Evolutionary conservation across 352 stramenopile species (phyloP).

Genomic region (Phytophthora citrophthora): DNA sequence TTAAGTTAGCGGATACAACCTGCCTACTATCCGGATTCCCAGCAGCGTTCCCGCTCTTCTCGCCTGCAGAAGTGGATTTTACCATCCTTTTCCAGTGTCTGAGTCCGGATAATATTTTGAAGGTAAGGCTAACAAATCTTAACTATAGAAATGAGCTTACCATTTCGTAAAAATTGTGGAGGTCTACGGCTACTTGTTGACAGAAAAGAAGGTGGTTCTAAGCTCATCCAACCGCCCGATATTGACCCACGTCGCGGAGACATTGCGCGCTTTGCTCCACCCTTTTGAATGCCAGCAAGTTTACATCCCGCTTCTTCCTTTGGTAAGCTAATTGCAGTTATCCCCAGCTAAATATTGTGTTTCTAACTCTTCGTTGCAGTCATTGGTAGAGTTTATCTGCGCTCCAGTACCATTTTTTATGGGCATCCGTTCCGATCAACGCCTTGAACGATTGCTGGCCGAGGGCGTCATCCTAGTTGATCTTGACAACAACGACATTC

Average conservation of each 20-base stretch:
- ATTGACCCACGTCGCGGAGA: conserved; percentile 70
- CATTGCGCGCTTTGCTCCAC: conserved; percentile 60
- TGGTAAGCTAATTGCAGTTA: conserved; percentile 37
- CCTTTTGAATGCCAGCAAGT: conserved; percentile 79
- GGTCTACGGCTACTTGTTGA: conserved; percentile 63
- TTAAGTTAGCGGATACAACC: conserved; percentile 44
- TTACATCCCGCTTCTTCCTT: conserved; percentile 74
- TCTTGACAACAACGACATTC: conserved; percentile 71
- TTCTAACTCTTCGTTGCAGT: conserved; percentile 29
- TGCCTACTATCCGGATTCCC: conserved; percentile 44
- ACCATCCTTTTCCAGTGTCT: conserved; percentile 75
- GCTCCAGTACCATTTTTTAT: conserved; percentile 84
- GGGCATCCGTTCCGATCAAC: conserved; percentile 56
- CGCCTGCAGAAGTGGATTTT: conserved; percentile 69
- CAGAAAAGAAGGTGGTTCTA: conserved; percentile 76
- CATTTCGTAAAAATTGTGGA: conserved; percentile 16
- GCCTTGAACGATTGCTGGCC: conserved; percentile 41
- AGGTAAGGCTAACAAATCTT: conserved; percentile 32
- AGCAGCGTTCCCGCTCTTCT: conserved; percentile 38
- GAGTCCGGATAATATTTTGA: conserved; percentile 68
- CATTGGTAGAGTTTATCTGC: conserved; percentile 72
- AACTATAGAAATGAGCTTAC: not conserved
- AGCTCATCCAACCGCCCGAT: conserved; percentile 62
- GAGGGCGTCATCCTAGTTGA: conserved; percentile 77
- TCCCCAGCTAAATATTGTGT: not conserved